A percentile compares a stretch with the other conserved stretches of the same genome.
Evolutionary conservation across 495 filamentous ascomycete species (phyloP).

Genomic region (Hypoxylon perforatum): DNA sequence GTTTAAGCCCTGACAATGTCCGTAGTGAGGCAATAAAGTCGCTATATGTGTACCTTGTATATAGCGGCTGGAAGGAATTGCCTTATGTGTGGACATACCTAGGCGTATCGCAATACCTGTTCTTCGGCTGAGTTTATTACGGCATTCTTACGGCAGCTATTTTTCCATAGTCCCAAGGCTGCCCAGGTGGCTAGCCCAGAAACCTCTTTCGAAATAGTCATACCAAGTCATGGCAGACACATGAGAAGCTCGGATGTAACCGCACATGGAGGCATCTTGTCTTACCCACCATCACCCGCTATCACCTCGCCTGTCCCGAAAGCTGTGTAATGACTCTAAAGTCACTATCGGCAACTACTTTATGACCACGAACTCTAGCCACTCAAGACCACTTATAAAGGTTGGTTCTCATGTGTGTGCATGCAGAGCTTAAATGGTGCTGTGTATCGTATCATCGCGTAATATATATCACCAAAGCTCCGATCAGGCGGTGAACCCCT

Average conservation of each 20-base stretch:
- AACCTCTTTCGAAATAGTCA: no score
- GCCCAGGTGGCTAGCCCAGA: no score
- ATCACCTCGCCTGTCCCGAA: constrained; percentile 33
- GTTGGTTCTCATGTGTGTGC: constrained; percentile 3
- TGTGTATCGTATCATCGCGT: constrained; percentile 21
- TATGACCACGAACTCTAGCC: constrained; percentile 11
- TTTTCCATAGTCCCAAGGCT: constrained; percentile 10
- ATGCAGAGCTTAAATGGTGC: constrained; percentile 15
- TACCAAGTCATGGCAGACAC: not conserved
- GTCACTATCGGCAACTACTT: constrained; percentile 20
- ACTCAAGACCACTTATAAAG: constrained; percentile 1
- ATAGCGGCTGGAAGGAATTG: not conserved
- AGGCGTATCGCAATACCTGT: not conserved
- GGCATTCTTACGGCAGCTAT: constrained; percentile 20
- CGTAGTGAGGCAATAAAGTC: no score
- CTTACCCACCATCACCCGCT: constrained; percentile 36
- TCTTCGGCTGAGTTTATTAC: constrained; percentile 13
- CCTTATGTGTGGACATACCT: not conserved
- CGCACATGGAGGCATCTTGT: constrained; percentile 26
- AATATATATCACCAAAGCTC: not conserved
- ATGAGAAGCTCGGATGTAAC: constrained; percentile 35
- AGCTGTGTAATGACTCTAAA: constrained; percentile 36
- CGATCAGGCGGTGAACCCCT: constrained; percentile 29
- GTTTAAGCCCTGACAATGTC: no score
- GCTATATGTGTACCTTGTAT: no score